Evolutionary conservation across 495 filamentous ascomycete species (phyloP), one percentile per base, ranked within the genome.

Genomic region (Hyaloscypha finlandica): DNA sequence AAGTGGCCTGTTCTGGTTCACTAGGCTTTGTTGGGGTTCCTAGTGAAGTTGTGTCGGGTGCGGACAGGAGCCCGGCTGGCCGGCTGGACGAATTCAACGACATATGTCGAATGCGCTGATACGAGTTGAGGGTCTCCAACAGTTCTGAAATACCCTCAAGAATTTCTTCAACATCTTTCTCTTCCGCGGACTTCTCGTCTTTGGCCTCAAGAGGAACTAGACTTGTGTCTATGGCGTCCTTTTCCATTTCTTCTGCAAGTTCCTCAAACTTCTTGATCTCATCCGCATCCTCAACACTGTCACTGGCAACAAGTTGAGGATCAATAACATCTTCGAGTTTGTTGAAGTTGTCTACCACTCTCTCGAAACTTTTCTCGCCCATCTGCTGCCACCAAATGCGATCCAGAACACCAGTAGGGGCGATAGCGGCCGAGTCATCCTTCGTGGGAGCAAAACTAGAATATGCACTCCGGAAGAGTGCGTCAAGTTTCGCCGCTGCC

Each of bases 331-430:
- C 32, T 9, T 75, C 69, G n/a, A 70, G 66, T 8, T 42, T 66
- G 30, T 64, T 74, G 62, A 30, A 70, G 76, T 79, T 52, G 59
- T 84, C 75, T 33, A 83, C 81, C 66, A 85, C 77, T 14, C 85
- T 79, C 30, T 84, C 71, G 69, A 86, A 84, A 31, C 80, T 81
- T 65, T 84, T 85, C 66, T 86, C 82, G 31, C 93, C 94, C 48
- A 88, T 77, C 67, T 88, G 87, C 64, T 88, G 85, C 93, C 93
- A 97, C 94, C 94, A 97, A n/a, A 96, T 79, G 52, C 86, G 79
- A 63, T 89, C 86, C 63, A 92, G 88, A 31, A 85, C 79, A 66
- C 90, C 88, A 14, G 83, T 84, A 42, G 93, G 86, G 9, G 93
- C 78, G 63, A 96, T 81, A 3, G 94, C 87, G 5, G 82, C 85